phyloP scores from a whole-genome alignment of 2,329 filamentous ascomycete species.

The Beauveria rudraprayagi region DNA sequence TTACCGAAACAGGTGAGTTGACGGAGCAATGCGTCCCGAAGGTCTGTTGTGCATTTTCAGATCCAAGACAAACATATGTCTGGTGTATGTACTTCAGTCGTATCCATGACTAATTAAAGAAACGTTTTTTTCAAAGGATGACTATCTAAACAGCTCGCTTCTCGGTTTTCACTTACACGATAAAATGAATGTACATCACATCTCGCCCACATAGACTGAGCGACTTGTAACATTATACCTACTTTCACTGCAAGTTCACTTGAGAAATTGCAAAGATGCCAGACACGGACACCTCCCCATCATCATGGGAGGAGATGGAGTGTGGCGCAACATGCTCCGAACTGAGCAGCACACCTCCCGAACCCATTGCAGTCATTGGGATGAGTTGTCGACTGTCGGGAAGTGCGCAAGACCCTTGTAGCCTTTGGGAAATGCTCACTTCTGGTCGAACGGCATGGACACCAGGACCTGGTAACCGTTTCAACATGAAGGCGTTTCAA shows the following conservation, averaged over 20 bases:
- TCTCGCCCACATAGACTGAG: neutral
- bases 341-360: conserved; percentile 12
- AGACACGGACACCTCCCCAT: neutral
- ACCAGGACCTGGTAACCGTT: conserved; percentile 21
- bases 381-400: conserved; percentile 23
- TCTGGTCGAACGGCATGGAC: conserved; percentile 22
- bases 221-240: neutral
- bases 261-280: neutral
- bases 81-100: neutral
- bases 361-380: conserved; percentile 22
- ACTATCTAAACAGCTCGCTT: neutral
- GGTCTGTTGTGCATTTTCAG: neutral
- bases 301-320: neutral
- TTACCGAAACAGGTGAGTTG: neutral
- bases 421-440: conserved; percentile 23
- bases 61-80: neutral
- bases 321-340: neutral
- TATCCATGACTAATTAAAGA: neutral
- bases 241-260: neutral
- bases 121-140: neutral
- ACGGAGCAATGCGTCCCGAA: neutral
- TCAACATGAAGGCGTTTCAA: neutral
- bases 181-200: neutral
- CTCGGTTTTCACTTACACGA: neutral
- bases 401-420: conserved; percentile 16